A percentile compares a stretch with the other conserved stretches of the same genome.
Conservation (phyloP, 2,329 filamentous ascomycete genomes). For the Coniella lustricola region DNA sequence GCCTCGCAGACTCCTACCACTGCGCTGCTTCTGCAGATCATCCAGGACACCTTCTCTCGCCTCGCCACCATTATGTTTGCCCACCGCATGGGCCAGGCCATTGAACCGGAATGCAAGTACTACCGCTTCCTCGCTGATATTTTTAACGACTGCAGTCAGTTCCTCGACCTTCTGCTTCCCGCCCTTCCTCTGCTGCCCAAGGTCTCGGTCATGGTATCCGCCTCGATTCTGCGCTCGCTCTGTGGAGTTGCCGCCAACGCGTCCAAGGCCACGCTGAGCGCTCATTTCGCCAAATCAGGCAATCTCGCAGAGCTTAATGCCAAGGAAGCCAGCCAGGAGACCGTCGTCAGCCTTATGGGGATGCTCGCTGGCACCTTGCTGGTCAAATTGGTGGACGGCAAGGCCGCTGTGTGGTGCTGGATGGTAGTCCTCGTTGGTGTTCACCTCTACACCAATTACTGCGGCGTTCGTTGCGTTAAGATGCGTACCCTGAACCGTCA, state of each 20-base stretch:
- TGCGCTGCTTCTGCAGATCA: slow-evolving; percentile 73
- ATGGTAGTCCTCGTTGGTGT: slow-evolving; percentile 65
- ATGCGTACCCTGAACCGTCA: slow-evolving; percentile 84
- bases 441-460: slow-evolving; percentile 80
- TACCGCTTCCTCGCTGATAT: slow-evolving; percentile 83
- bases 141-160: slow-evolving; percentile 79
- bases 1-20: slow-evolving; percentile 70
- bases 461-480: slow-evolving; percentile 74
- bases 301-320: slow-evolving; percentile 93
- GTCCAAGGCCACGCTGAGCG: slow-evolving; percentile 82
- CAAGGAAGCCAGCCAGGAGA: slow-evolving; percentile 93
- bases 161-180: slow-evolving; percentile 78
- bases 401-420: slow-evolving; percentile 63
- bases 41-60: slow-evolving; percentile 74
- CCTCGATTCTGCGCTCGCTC: slow-evolving; percentile 50
- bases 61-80: slow-evolving; percentile 84
- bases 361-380: slow-evolving; percentile 80
- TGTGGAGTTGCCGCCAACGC: slow-evolving; percentile 89
- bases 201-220: slow-evolving; percentile 40
- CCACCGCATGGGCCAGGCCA: slow-evolving; percentile 69
- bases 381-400: slow-evolving; percentile 66
- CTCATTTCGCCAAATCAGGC: slow-evolving; percentile 81
- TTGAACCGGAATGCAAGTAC: slow-evolving; percentile 86
- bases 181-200: slow-evolving; percentile 53
- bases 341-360: slow-evolving; percentile 79